Base-by-base conservation (phyloP, 208 protist species). In the Endotrypanum monterogeii region DNA sequence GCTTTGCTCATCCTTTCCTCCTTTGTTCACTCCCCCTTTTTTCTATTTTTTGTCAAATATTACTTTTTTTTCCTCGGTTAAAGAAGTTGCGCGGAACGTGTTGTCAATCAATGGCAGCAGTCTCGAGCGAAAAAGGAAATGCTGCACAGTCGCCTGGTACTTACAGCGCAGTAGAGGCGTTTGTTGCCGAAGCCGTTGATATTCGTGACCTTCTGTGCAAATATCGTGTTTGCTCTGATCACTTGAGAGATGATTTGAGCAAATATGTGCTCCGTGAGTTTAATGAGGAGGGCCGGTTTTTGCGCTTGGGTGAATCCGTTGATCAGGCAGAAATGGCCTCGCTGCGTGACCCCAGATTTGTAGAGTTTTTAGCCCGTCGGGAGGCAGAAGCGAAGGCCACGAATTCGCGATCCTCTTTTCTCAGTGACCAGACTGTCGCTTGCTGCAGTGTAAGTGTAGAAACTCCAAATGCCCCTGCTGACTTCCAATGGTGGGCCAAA, bases 251-350 rank as follows among this genome's bases (percentile, higher is more conserved):
- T 11, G 75, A 67, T 20, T 5, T 80, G 12, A 46, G 61, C 20
- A 46, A 23, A 8, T 80, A 71, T 69, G 69, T 80, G 54, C 68
- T 58, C 28, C 75, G 62, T 8, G 75, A 80, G 7, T 66, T 80
- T 28, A 62, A 80, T 37, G 75, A 80, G 58, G 69, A 80, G 39
- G 62, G 51, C 20, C 20, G 66, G 37, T 72, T 80, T 9, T 52
- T 66, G 28, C 75, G 74, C 30, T 41, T 80, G 52, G 60, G 75
- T 20, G 75, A 68, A 23, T 32, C 28, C n/a, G 75, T 75, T 14
- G 50, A 71, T 18, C 58, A 74, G 41, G 57, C 61, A 5, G 75
- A 80, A 39, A 52, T 80, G n/a, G 6, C 39, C 1, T 48, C 51
- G 1, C 39, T 74, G 32, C 65, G 25, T 54, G 46, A 80, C 62